Evolutionary conservation across 1,284 basidiomycete genomes (phyloP), one percentile per base, ranked within the genome.

Genomic region (Lignosus rhinocerotis): DNA sequence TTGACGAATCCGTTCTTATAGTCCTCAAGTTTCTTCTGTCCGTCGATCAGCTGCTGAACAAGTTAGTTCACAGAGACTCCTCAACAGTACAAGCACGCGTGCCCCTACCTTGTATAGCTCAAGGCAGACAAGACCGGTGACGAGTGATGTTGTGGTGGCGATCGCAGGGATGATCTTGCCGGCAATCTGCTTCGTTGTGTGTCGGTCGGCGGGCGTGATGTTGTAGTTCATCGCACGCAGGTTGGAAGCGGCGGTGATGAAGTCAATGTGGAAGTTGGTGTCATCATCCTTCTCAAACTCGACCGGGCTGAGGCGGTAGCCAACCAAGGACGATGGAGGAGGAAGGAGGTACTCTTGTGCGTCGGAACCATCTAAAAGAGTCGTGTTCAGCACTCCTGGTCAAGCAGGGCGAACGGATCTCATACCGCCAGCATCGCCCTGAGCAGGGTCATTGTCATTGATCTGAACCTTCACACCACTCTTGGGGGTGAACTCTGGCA

Each of bases 221-320:
- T 81, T 89, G 77, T 99, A 99, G 79, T 99, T 99, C 78, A 88
- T 84, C 1, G 97, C 97, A 47, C 97, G 92, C 62, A 99, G 82
- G 79, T 99, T 99, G 51, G 96, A 98, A 3, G 97, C 93, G 6
- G 97, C 93, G 38, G 96, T 98, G 77, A 99, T 98, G 75, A 99
- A 99, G 78, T 98, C 97, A 72, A 99, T 98, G 77, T 99, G 97
- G 77, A 93, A 87, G 77, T 99, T 99, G 43, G 88, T 87, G 73
- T 99, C 97, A 70, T 99, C 96, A 73, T 99, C 97, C 80, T 99
- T 99, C 80, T 99, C 97, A 70, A 99, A 99, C 71, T 98, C 96
- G 55, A 96, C 94, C 4, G 97, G 94, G 58, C 83, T 91, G 57
- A 99, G 83, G 59, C 96, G 91, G 79, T 96, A 98, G 33, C 97